Conservation (phyloP, 148 eudicot species). For the Rhododendron vialii region DNA sequence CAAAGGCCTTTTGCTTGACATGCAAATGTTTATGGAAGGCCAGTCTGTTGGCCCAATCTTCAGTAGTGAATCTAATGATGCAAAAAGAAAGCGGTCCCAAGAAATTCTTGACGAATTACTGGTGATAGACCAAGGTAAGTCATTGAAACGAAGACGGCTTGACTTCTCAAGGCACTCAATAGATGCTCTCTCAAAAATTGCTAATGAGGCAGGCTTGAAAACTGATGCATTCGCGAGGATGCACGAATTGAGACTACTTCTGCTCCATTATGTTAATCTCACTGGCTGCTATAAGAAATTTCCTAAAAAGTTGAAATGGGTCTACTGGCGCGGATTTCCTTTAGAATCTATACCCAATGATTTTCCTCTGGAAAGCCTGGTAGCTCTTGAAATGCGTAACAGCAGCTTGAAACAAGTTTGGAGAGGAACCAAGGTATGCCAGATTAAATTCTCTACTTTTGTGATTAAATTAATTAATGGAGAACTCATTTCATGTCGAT, state of each 20-base stretch:
- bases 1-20: not conserved
- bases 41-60: not conserved
- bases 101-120: not conserved
- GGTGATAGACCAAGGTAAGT: not conserved
- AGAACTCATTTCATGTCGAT: not conserved
- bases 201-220: not conserved
- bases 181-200: not conserved
- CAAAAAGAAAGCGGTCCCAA: not conserved
- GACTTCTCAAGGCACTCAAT: not conserved
- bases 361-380: slow-evolving; percentile 4
- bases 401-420: slow-evolving; percentile 9
- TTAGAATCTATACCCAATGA: not conserved
- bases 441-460: not conserved
- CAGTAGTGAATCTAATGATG: not conserved
- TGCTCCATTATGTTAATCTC: not conserved
- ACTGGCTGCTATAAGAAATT: not conserved
- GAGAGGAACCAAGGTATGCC: slow-evolving; percentile 6
- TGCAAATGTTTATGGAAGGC: not conserved
- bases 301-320: slow-evolving; percentile 1
- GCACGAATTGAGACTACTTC: slow-evolving; percentile 3
- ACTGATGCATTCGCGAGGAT: not conserved
- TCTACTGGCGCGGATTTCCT: slow-evolving; percentile 4
- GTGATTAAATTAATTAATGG: not conserved
- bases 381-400: not conserved
- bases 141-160: not conserved